phyloP scores from a whole-genome alignment of 2,329 filamentous ascomycete genomes.

The Alternaria incomplexa region DNA sequence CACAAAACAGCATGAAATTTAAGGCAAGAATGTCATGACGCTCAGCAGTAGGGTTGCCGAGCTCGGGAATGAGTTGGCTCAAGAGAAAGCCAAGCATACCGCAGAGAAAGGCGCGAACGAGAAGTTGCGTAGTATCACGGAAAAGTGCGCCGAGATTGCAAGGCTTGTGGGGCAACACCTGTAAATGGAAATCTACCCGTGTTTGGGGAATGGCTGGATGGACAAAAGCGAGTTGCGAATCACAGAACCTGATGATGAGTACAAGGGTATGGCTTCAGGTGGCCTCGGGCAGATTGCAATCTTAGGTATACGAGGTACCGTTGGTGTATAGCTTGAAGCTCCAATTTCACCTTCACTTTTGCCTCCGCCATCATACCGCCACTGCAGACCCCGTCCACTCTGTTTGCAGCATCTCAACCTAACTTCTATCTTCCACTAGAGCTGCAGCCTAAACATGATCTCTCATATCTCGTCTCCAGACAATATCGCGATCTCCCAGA shows the following conservation, averaged over 20 bases:
- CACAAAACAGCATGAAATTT: neutral
- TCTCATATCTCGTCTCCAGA: too few relatives aligned
- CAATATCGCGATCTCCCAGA: neutral
- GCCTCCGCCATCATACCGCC: neutral
- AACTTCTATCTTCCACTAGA: neutral
- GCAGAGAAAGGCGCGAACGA: neutral
- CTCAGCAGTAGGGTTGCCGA: neutral
- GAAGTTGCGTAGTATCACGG: neutral
- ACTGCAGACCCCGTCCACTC: neutral
- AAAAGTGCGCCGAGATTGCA: neutral
- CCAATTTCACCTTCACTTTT: neutral
- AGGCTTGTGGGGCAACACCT: neutral
- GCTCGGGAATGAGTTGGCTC: neutral
- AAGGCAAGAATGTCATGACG: neutral
- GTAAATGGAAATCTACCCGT: neutral
- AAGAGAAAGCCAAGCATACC: neutral
- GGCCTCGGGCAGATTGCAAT: too few relatives aligned
- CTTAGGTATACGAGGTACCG: neutral
- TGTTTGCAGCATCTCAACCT: neutral
- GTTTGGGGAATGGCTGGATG: neutral
- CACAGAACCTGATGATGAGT: neutral
- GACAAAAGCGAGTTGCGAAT: neutral
- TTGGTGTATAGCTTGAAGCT: neutral
- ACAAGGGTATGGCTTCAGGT: neutral
- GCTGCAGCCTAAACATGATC: neutral